phyloP scores from a whole-genome alignment of 257 asterid genomes.

The Solanum etuberosum region DNA sequence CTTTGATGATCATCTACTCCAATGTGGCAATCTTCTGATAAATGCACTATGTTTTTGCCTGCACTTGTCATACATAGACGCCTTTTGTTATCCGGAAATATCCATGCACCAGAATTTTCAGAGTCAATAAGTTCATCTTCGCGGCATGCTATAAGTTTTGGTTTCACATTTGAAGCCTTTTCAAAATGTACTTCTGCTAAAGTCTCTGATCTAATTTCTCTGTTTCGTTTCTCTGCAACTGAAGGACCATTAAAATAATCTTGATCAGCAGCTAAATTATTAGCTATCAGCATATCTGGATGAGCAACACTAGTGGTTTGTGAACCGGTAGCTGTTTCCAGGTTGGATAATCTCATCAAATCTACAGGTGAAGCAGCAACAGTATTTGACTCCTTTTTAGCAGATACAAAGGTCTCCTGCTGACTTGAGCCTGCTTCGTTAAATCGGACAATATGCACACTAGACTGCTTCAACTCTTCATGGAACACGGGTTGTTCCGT shows the following conservation, averaged over 20 bases:
- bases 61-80: conserved; percentile 62
- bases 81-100: conserved; percentile 46
- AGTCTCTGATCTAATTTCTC: conserved; percentile 23
- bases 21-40: conserved; percentile 8
- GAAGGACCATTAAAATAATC: conserved; percentile 11
- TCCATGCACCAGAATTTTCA: conserved; percentile 52
- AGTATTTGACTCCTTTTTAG: not conserved
- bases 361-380: not conserved
- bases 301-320: conserved; percentile 25
- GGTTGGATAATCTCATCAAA: conserved; percentile 18
- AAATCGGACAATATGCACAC: conserved; percentile 1
- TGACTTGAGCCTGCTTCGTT: not conserved
- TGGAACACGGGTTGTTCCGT: not conserved
- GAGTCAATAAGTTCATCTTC: conserved; percentile 30
- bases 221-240: conserved; percentile 19
- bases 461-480: conserved; percentile 6
- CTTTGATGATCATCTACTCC: conserved; percentile 24
- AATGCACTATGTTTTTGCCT: conserved; percentile 27
- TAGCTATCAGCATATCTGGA: conserved; percentile 7
- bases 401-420: not conserved
- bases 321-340: conserved; percentile 29
- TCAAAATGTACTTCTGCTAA: conserved; percentile 14
- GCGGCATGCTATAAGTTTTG: conserved; percentile 17
- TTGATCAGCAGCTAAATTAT: conserved; percentile 5
- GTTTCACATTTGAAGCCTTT: conserved; percentile 20